These are phyloP conservation scores for Escallonia rubra DNA, from an alignment of 129 eudicot genomes.

Conservation along the genomic window DNA sequence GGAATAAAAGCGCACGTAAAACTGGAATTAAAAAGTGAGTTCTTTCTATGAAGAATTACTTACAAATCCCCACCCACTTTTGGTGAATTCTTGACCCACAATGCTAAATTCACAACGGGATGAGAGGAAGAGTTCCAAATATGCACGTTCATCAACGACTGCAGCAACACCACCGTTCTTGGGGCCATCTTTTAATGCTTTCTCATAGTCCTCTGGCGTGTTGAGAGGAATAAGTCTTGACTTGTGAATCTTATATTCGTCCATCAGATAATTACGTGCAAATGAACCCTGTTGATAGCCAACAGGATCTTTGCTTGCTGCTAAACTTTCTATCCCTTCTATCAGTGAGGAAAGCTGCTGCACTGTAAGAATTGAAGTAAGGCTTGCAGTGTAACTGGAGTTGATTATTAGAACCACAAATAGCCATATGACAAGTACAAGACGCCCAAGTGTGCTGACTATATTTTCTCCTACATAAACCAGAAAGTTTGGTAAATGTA, in stretches of 20 bases:
- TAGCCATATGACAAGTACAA: conserved; percentile 61
- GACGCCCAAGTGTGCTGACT: conserved; percentile 58
- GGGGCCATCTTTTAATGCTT: conserved; percentile 56
- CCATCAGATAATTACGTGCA: conserved; percentile 43
- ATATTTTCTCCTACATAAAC: conserved; percentile 62
- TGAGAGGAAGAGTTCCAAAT: conserved; percentile 68
- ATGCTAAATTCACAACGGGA: conserved; percentile 61
- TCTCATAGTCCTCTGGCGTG: conserved; percentile 46
- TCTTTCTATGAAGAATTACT: conserved; percentile 20
- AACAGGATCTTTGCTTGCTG: conserved; percentile 47
- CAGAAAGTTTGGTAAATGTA: conserved; percentile 4
- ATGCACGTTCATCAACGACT: conserved; percentile 71
- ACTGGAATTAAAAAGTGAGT: conserved; percentile 2
- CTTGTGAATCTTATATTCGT: conserved; percentile 45
- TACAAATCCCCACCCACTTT: conserved; percentile 93
- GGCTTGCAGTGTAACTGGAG: conserved; percentile 80
- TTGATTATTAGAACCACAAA: conserved; percentile 72
- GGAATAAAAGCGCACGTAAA: too few relatives aligned
- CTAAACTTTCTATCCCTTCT: conserved; percentile 61
- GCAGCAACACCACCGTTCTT: conserved; percentile 69
- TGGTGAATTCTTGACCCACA: conserved; percentile 78
- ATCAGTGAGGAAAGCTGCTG: conserved; percentile 63
- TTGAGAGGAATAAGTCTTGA: conserved; percentile 57
- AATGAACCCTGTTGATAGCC: conserved; percentile 70
- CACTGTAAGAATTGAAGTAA: conserved; percentile 73